A percentile compares a stretch with the other conserved stretches of the same genome.
phyloP scores from a whole-genome alignment of 2,329 filamentous ascomycete genomes.

The Venturia nashicola region DNA sequence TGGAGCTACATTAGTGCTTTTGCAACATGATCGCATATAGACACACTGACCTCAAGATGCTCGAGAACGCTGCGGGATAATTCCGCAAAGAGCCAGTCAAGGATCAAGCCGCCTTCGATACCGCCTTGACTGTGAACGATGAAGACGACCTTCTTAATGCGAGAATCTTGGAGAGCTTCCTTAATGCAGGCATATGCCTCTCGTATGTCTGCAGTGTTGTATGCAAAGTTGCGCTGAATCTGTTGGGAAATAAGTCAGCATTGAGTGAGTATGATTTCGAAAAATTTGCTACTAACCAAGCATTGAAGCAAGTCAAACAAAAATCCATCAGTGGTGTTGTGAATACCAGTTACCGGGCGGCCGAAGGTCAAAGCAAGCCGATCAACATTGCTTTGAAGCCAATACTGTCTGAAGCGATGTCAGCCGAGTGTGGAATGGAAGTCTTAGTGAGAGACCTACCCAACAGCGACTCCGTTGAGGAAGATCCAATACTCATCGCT shows the following conservation, averaged over 20 bases:
- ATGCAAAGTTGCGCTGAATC: constrained; percentile 60
- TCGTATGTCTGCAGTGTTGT: constrained; percentile 53
- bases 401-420: constrained; percentile 14
- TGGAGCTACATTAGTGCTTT: constrained; percentile 14
- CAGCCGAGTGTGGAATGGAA: constrained; percentile 8
- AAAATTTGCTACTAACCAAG: constrained; percentile 27
- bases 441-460: constrained; percentile 29
- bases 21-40: neutral
- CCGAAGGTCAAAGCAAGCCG: constrained; percentile 60
- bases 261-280: neutral
- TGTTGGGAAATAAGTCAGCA: neutral
- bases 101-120: constrained; percentile 58
- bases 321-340: constrained; percentile 61
- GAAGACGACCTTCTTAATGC: constrained; percentile 57
- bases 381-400: constrained; percentile 52
- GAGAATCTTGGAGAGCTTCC: constrained; percentile 47
- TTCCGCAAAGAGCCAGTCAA: constrained; percentile 68
- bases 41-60: neutral
- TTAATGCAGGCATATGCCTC: constrained; percentile 50
- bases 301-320: constrained; percentile 69
- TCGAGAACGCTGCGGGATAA: constrained; percentile 49
- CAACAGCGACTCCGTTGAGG: constrained; percentile 58
- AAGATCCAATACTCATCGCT: constrained; percentile 67
- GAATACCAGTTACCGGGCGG: constrained; percentile 58
- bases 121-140: constrained; percentile 68